A percentile compares a stretch with the other conserved stretches of the same genome.
Conservation (phyloP, 73 alveolate genomes). For the Uronychia binucleata region DNA sequence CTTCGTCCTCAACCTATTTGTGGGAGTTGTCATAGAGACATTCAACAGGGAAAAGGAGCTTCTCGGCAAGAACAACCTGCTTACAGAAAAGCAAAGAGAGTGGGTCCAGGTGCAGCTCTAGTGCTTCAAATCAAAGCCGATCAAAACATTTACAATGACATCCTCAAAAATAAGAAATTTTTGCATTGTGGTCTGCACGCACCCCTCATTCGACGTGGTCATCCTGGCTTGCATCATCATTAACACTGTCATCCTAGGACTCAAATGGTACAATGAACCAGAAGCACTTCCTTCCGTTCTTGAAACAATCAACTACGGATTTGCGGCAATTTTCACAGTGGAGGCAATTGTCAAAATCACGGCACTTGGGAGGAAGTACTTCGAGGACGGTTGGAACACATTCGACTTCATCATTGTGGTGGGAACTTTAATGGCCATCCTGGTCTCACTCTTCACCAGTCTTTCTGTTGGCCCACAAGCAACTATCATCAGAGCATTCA, state of each 20-base stretch:
- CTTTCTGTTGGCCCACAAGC: constrained; percentile 36
- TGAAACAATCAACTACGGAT: constrained; percentile 22
- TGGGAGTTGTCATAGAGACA: constrained; percentile 68
- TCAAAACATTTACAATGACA: not conserved
- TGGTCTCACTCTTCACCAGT: constrained; percentile 8
- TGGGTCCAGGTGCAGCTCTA: constrained; percentile 52
- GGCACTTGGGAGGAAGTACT: constrained; percentile 56
- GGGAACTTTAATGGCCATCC: constrained; percentile 33
- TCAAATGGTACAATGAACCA: constrained; percentile 38
- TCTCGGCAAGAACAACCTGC: constrained; percentile 35
- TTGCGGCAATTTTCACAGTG: constrained; percentile 25
- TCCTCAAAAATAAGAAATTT: not conserved
- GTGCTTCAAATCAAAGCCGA: constrained; percentile 5
- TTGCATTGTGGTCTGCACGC: constrained; percentile 1
- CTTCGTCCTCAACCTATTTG: constrained; percentile 65
- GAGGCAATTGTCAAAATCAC: constrained; percentile 33
- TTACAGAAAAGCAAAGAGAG: constrained; percentile 45
- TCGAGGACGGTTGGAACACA: constrained; percentile 65
- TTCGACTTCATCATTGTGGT: constrained; percentile 72
- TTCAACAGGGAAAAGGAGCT: constrained; percentile 50
- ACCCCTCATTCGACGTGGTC: constrained; percentile 5
- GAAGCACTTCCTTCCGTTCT: not conserved
- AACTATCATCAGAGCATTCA: constrained; percentile 56
- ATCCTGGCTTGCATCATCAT: constrained; percentile 48
- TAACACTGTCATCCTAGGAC: constrained; percentile 48